These are phyloP conservation scores for Capillidium rhysosporum DNA, from an alignment of 371 early-diverging fungal species.

Conservation along the genomic window DNA sequence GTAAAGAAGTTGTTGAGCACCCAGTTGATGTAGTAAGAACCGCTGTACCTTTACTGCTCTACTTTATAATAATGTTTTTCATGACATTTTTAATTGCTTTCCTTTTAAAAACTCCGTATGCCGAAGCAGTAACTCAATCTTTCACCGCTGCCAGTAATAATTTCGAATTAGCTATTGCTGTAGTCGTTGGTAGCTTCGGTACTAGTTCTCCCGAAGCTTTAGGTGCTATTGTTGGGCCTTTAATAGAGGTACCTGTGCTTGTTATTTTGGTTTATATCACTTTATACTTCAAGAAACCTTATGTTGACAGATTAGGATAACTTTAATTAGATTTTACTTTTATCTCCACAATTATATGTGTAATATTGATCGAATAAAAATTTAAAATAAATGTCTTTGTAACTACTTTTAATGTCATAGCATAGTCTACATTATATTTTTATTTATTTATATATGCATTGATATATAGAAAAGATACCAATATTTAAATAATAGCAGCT, in stretches of 20 bases:
- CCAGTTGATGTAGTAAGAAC: constrained; percentile 42
- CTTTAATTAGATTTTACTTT: no score
- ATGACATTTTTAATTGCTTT: constrained; percentile 20
- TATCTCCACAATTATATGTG: no score
- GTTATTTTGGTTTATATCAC: constrained; percentile 21
- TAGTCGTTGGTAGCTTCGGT: constrained; percentile 46
- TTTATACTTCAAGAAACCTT: constrained; percentile 6
- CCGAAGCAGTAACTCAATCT: constrained; percentile 28
- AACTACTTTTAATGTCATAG: no score
- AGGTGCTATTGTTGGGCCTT: constrained; percentile 47
- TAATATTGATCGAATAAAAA: no score
- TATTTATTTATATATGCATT: no score
- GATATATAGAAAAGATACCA: no score
- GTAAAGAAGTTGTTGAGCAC: constrained; percentile 33
- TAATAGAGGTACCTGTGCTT: constrained; percentile 54
- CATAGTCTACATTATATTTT: no score
- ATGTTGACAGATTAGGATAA: neutral
- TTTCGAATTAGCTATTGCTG: constrained; percentile 60
- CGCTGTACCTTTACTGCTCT: constrained; percentile 41
- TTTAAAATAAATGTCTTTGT: no score
- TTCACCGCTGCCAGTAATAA: constrained; percentile 57
- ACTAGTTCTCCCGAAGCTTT: constrained; percentile 38
- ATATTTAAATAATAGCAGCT: no score
- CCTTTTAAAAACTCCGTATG: constrained; percentile 17
- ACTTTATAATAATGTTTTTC: constrained; percentile 36